A percentile compares a stretch with the other conserved stretches of the same genome.
Conservation (phyloP, 2,329 filamentous ascomycete species). For the Colletotrichum ledebouriae region DNA sequence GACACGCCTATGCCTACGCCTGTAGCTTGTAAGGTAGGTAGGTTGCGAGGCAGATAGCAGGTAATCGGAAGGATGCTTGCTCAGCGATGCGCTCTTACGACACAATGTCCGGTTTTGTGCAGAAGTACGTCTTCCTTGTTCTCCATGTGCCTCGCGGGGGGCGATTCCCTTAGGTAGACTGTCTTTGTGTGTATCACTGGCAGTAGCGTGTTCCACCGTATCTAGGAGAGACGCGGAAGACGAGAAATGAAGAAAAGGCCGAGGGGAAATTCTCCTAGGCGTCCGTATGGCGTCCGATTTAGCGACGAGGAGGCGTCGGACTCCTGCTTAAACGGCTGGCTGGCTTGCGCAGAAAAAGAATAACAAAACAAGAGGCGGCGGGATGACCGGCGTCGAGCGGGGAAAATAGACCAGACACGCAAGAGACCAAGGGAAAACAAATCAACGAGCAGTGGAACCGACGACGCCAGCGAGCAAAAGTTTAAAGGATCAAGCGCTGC, state of each 20-base stretch:
- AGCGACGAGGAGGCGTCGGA: constrained; percentile 18
- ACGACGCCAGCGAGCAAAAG: constrained; percentile 1
- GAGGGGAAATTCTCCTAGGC: not conserved
- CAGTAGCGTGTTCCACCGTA: constrained; percentile 19
- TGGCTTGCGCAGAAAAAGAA: constrained; percentile 30
- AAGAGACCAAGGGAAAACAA: not conserved
- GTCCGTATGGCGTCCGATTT: constrained; percentile 15
- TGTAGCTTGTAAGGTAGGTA: too few relatives aligned
- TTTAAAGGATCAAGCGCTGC: not conserved
- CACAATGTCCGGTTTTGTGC: constrained; percentile 36
- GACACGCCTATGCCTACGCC: too few relatives aligned
- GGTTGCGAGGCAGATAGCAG: not conserved
- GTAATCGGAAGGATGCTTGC: not conserved
- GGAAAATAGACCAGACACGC: not conserved
- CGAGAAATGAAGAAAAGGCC: not conserved
- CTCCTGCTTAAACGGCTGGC: constrained; percentile 20
- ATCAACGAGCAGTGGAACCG: constrained; percentile 5
- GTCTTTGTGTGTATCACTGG: constrained; percentile 28
- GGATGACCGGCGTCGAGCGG: constrained; percentile 21
- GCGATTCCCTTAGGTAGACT: not conserved
- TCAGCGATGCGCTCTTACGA: constrained; percentile 7
- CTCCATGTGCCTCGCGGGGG: constrained; percentile 9
- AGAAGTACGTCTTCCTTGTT: constrained; percentile 19
- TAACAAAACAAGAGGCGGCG: constrained; percentile 29
- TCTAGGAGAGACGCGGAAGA: too few relatives aligned